Evolutionary conservation across 1,139 yeast genomes (phyloP).

Genomic region (Arxiozyma heterogenica): DNA sequence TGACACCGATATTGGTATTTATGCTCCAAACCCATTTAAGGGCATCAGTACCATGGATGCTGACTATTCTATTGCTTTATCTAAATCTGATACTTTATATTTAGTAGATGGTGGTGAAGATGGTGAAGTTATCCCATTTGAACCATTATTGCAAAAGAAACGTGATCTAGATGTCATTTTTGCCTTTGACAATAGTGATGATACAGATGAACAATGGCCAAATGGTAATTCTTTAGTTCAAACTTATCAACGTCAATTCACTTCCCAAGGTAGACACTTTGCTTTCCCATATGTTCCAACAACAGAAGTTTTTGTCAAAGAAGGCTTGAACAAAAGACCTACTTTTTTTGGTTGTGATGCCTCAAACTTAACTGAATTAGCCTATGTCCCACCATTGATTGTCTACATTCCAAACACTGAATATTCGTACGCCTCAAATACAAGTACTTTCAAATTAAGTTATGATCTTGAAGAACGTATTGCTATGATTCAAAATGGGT

Average conservation of each 20-base stretch:
- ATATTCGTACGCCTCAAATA: conserved; percentile 56
- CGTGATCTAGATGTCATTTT: conserved; percentile 69
- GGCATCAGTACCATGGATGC: conserved; percentile 39
- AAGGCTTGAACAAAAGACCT: conserved; percentile 53
- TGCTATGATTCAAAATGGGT: conserved; percentile 67
- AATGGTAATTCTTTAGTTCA: conserved; percentile 60
- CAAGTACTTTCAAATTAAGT: conserved; percentile 59
- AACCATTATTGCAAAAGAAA: conserved; percentile 62
- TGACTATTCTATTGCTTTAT: conserved; percentile 31
- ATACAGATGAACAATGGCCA: conserved; percentile 62
- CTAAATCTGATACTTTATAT: conserved; percentile 39
- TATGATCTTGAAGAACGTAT: conserved; percentile 52
- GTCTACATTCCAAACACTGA: conserved; percentile 76
- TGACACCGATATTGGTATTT: conserved; percentile 51
- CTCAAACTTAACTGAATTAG: conserved; percentile 48
- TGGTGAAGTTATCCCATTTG: conserved; percentile 67
- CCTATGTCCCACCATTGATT: conserved; percentile 57
- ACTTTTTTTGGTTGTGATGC: conserved; percentile 84
- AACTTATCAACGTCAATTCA: conserved; percentile 65
- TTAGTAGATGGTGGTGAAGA: conserved; percentile 89
- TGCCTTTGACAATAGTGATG: conserved; percentile 79
- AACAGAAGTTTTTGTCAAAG: conserved; percentile 47
- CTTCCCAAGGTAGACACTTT: conserved; percentile 50
- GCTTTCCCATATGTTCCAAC: conserved; percentile 84
- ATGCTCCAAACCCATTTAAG: conserved; percentile 61